Percentiles rank a stretch among this genome's conserved stretches.
Evolutionary conservation across 805 yeast species (phyloP).

Genomic region (Tetrapisispora pingtungensis): DNA sequence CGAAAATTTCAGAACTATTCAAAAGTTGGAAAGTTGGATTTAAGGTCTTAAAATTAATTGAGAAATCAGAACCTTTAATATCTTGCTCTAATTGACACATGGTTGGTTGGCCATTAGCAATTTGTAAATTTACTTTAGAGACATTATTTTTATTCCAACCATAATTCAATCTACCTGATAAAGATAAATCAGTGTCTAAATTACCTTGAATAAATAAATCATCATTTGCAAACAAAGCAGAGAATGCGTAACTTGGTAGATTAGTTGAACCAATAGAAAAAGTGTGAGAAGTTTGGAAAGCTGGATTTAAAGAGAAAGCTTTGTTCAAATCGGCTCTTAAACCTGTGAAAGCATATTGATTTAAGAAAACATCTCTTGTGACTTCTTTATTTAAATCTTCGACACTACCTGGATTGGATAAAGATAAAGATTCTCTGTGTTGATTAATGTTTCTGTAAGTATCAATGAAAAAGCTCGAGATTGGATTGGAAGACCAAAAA

Average conservation of each 20-base stretch:
- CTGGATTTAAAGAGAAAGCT: constrained; percentile 83
- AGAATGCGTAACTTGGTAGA: constrained; percentile 83
- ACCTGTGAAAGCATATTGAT: constrained; percentile 87
- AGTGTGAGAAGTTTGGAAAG: constrained; percentile 93
- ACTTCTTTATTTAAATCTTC: constrained; percentile 93
- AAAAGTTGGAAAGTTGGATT: constrained; percentile 65
- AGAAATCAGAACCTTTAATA: constrained; percentile 79
- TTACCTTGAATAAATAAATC: constrained; percentile 82
- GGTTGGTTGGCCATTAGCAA: constrained; percentile 80
- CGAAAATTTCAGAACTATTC: constrained; percentile 44
- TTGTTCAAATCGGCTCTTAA: constrained; percentile 93
- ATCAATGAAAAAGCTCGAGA: constrained; percentile 67
- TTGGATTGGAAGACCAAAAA: constrained; percentile 77
- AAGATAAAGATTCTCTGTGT: constrained; percentile 73
- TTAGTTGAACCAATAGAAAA: constrained; percentile 78
- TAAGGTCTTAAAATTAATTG: constrained; percentile 79
- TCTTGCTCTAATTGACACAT: constrained; percentile 97
- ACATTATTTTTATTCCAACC: constrained; percentile 75
- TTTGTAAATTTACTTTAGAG: constrained; percentile 79
- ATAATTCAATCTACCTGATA: constrained; percentile 83
- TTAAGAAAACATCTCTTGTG: constrained; percentile 81
- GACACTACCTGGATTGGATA: constrained; percentile 87
- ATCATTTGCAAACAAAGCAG: constrained; percentile 83
- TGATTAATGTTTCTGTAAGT: constrained; percentile 61
- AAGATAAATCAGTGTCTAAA: constrained; percentile 73